Base-by-base conservation (phyloP, 345 rosid genomes). In the Alliaria petiolata region DNA sequence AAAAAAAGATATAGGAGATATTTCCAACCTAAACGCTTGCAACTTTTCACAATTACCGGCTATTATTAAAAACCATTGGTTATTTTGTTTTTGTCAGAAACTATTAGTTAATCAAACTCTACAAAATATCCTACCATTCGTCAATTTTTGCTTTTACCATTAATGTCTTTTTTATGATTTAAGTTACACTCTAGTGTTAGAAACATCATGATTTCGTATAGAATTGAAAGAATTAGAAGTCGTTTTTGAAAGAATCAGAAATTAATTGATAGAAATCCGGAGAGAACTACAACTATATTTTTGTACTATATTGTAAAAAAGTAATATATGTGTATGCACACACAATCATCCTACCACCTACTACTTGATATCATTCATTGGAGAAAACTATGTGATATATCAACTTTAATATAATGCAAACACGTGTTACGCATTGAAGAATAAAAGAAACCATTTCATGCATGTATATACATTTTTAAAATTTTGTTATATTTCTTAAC, bases 351-450 rank as follows among this genome's bases (percentile, higher is more conserved):
- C 52, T 61, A 75, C 62, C 74, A 75, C 74, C 74, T 67, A 75
- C 78, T 68, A 61, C 78, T 75, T 67, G 63, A 35, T 40, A 49
- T 59, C 67, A 75, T 67, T 60, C 69, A 67, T 38, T 42, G 43
- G 72, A 67, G 36, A 67, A 74, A 67, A 75, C 42, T 51, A 61
- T 75, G 69, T 67, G 65, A 60, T 68, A 61, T 43, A 61, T 20
- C 78, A 75, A 75, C 74, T 75, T 75, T 52, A 68, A 61, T 75
- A 67, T 75, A 50, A 67, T 61, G 78, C 61, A 52, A 51, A 75
- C 78, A 75, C 74, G 74, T 75, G 78, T 67, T 60, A 75, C 78
- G 78, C 78, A 75, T 52, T 75, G 42, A 60, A 35, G 33, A 33
- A 59, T 50, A 60, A 63, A 33, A 49, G 14, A 61, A 25, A 31